A percentile compares a stretch with the other conserved stretches of the same genome.
phyloP scores from a whole-genome alignment of 192 early-diverging fungal genomes.

The Coemansia sp. region DNA sequence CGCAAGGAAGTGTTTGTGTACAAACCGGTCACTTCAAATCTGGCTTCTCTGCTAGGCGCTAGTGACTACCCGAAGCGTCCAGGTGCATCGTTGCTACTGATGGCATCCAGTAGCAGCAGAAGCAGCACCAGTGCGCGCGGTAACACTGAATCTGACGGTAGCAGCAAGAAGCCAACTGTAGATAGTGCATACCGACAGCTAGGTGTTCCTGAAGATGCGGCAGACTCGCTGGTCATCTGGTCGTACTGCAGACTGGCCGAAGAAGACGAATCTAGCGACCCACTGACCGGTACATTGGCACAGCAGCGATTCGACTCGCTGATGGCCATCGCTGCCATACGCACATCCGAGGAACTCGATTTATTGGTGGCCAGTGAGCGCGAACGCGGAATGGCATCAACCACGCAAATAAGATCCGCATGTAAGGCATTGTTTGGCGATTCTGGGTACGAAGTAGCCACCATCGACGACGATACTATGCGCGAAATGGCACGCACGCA shows the following conservation, averaged over 20 bases:
- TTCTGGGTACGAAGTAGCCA: constrained; percentile 41
- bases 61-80: constrained; percentile 8
- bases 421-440: constrained; percentile 44
- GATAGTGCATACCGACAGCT: constrained; percentile 31
- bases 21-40: background rate
- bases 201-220: constrained; percentile 52
- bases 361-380: constrained; percentile 55
- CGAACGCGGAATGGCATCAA: constrained; percentile 56
- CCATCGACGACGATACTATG: constrained; percentile 29
- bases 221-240: constrained; percentile 55
- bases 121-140: too few species aligned
- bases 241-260: constrained; percentile 50
- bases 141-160: background rate
- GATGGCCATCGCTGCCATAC: constrained; percentile 31
- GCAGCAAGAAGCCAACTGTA: background rate
- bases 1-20: constrained; percentile 3
- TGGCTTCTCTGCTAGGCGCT: constrained; percentile 20
- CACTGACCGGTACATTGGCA: constrained; percentile 16
- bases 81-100: background rate
- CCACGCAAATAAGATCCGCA: constrained; percentile 44
- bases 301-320: constrained; percentile 54
- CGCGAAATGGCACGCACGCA: constrained; percentile 37
- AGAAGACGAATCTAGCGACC: constrained; percentile 45
- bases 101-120: background rate
- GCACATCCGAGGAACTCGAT: constrained; percentile 35